phyloP scores from a whole-genome alignment of 345 rosid genomes.

The Clausena lansium region DNA sequence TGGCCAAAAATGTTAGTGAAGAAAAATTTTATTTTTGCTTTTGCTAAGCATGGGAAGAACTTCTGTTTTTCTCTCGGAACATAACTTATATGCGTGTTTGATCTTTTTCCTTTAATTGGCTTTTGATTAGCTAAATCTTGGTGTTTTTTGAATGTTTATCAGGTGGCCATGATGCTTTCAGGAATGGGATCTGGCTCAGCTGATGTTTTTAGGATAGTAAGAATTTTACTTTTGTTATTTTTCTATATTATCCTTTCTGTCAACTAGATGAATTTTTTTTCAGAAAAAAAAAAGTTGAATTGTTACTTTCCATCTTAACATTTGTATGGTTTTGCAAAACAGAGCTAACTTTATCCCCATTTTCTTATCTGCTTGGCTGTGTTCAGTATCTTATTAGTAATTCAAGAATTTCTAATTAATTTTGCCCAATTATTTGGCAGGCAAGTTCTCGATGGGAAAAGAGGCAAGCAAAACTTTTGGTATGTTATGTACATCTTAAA shows the following conservation, averaged over 20 bases:
- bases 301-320: neutral
- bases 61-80: neutral
- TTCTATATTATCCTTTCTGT: neutral
- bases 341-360: neutral
- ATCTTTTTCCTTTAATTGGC: neutral
- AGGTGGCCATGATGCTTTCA: slow-evolving; percentile 96
- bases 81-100: neutral
- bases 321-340: neutral
- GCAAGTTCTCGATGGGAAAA: slow-evolving; percentile 91
- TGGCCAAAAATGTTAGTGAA: neutral
- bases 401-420: slow-evolving; percentile 2
- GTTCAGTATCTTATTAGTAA: neutral
- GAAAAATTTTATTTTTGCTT: neutral
- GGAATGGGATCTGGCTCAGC: slow-evolving; percentile 81
- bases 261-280: neutral
- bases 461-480: slow-evolving; percentile 93
- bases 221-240: slow-evolving; percentile 9
- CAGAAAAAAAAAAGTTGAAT: neutral
- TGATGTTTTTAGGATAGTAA: slow-evolving; percentile 90
- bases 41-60: neutral
- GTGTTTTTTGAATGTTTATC: slow-evolving; percentile 29
- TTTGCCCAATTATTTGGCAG: slow-evolving; percentile 38
- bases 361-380: neutral
- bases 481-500: slow-evolving; percentile 24
- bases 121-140: neutral